Conservation (phyloP, 73 alveolate genomes). For the Symbiodinium pilosum region DNA sequence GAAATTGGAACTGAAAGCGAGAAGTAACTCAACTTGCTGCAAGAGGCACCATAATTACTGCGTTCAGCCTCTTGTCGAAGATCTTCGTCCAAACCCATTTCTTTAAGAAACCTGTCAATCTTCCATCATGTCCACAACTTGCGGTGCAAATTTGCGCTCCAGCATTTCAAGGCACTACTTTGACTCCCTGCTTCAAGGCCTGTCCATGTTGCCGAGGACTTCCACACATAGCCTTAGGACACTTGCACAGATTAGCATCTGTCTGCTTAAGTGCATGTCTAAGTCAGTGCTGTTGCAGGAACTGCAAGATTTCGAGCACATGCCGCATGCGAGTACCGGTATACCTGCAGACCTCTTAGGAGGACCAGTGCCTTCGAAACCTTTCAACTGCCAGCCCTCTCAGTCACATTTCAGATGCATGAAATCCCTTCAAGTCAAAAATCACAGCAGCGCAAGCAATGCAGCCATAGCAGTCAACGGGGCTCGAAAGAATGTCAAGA, state of each 20-base stretch:
- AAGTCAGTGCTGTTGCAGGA: not conserved
- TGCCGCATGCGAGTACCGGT: no score
- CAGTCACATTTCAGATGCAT: no score
- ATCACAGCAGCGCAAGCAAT: no score
- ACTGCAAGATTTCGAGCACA: no score
- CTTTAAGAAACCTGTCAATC: constrained; percentile 16
- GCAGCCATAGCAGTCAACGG: no score
- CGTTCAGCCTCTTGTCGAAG: constrained; percentile 34
- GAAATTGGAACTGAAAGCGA: no score
- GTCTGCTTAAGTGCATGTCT: not conserved
- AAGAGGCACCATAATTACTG: constrained; percentile 1
- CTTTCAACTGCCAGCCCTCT: no score
- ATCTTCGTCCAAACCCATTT: constrained; percentile 42
- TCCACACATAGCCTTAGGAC: not conserved
- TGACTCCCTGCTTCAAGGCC: not conserved
- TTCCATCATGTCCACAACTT: not conserved
- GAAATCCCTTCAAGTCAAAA: no score
- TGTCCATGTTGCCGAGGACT: constrained; percentile 1
- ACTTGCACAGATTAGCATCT: no score
- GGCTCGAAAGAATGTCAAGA: no score
- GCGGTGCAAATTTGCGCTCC: not conserved
- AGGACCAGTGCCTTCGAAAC: no score
- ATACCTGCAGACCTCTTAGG: no score
- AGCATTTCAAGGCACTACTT: not conserved
- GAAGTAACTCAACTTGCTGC: not conserved